Base-by-base conservation (phyloP, 2,329 filamentous ascomycete genomes). In the Zasmidium cellare region DNA sequence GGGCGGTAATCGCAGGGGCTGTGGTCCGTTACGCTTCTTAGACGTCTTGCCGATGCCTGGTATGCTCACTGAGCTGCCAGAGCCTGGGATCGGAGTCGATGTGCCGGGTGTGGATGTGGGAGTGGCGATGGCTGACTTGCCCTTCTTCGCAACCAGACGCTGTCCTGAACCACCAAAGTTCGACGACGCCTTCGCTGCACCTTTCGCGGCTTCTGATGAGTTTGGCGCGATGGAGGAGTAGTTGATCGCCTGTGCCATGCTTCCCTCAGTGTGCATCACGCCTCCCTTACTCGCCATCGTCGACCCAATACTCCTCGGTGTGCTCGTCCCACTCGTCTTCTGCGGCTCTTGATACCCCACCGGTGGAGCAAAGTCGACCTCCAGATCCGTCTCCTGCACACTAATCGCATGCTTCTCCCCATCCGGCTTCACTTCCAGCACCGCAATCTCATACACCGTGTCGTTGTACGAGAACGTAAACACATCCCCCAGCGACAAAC, bases 391-490 rank as follows among this genome's bases (percentile, higher is more conserved):
- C 77, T 99, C 94, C 55, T 97, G 87, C 75, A 96, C 96, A 69
- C 92, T 92, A 55, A 99, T 83, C 3, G 85, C 92, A 58, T 89
- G 88, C 81, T 91, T 92, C 67, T 90, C 90, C 1, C 89, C 84
- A 64, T 90, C 86, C 1, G 94, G 94, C 76, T 96, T 96, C 41
- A 96, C 91, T 71, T 97, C 93, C 14, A 97, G 78, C 1, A 99
- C 94, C 2, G 91, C 92, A 72, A 99, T 91, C 63, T 94, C 89
- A 77, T 94, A 99, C 9, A 92, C 82, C 60, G 92, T 89, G 71
- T 97, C 92, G 74, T 99, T 99, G 79, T 99, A 99, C 67, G 88
- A 84, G 74, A 99, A 99, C 63, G 90, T 96, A 81, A 99, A 99
- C 46, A 96, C 82, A 71, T 99, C 94, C 63, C 92, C 92, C 71